phyloP scores from a whole-genome alignment of 2,329 filamentous ascomycete genomes.

The Hymenoscyphus albidus region DNA sequence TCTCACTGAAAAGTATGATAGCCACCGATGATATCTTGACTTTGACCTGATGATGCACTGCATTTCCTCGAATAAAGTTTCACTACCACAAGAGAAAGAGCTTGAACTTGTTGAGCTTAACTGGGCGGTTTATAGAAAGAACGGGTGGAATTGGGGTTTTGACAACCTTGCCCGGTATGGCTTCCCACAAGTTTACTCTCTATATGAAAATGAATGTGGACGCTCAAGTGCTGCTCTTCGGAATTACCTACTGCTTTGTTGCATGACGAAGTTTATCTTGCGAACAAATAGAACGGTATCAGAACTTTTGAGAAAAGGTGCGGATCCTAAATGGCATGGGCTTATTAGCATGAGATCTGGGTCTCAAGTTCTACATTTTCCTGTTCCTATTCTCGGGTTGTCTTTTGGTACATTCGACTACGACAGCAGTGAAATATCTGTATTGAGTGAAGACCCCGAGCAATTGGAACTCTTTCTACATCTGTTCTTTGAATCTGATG shows the following conservation, averaged over 20 bases:
- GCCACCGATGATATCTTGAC: fast-evolving
- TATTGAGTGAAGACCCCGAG: no score
- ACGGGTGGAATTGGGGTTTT: not conserved
- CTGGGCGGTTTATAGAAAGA: not conserved
- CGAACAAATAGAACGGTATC: not conserved
- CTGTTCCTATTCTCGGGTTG: not conserved
- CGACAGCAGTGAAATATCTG: no score
- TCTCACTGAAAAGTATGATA: not conserved
- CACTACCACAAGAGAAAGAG: not conserved
- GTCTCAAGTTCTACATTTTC: not conserved
- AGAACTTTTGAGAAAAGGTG: not conserved
- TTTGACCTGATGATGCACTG: not conserved
- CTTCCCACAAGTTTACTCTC: not conserved
- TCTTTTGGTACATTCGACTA: not conserved
- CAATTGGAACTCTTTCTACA: no score
- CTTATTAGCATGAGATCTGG: not conserved
- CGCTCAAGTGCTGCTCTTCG: not conserved
- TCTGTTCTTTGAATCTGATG: no score
- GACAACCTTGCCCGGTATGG: not conserved
- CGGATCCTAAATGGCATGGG: not conserved
- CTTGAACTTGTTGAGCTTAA: not conserved
- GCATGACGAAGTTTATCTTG: not conserved
- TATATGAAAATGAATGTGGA: not conserved
- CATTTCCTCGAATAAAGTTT: not conserved
- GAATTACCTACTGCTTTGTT: not conserved